A percentile compares a stretch with the other conserved stretches of the same genome.
Evolutionary conservation across 352 stramenopile species (phyloP).

Genomic region (Pythium vanterpoolii): DNA sequence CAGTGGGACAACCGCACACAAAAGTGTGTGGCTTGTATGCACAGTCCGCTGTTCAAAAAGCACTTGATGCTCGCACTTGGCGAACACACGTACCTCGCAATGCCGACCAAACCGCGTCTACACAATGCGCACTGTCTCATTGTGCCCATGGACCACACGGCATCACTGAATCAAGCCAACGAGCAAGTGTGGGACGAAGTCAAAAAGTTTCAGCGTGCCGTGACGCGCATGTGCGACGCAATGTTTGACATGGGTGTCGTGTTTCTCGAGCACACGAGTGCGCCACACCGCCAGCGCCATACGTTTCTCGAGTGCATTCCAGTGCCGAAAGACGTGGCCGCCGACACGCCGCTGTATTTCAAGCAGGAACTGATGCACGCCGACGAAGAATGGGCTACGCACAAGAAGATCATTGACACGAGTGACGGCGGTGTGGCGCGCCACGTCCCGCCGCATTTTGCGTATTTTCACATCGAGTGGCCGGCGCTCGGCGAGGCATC

Average conservation of each 20-base stretch:
- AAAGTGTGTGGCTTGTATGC: slow-evolving; percentile 67
- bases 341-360: slow-evolving; percentile 75
- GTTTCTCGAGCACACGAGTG: slow-evolving; percentile 78
- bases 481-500: not conserved
- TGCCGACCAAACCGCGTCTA: slow-evolving; percentile 53
- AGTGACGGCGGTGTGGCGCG: slow-evolving; percentile 52
- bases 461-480: slow-evolving; percentile 88
- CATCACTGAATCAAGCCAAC: slow-evolving; percentile 51
- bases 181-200: slow-evolving; percentile 69
- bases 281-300: slow-evolving; percentile 55
- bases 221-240: slow-evolving; percentile 53
- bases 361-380: slow-evolving; percentile 80
- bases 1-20: slow-evolving; percentile 63
- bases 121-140: slow-evolving; percentile 72
- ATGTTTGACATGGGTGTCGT: slow-evolving; percentile 58
- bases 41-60: slow-evolving; percentile 73
- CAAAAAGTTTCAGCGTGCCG: slow-evolving; percentile 54
- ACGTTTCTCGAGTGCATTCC: slow-evolving; percentile 81
- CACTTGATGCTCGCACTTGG: slow-evolving; percentile 78
- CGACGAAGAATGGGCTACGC: slow-evolving; percentile 74
- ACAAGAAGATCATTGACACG: slow-evolving; percentile 82
- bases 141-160: slow-evolving; percentile 65
- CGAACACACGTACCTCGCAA: slow-evolving; percentile 67
- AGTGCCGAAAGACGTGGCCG: slow-evolving; percentile 50
- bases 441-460: slow-evolving; percentile 70